These are phyloP conservation scores for Cutaneotrichosporon daszewskae DNA, from an alignment of 1,284 basidiomycete genomes.

Conservation along the genomic window DNA sequence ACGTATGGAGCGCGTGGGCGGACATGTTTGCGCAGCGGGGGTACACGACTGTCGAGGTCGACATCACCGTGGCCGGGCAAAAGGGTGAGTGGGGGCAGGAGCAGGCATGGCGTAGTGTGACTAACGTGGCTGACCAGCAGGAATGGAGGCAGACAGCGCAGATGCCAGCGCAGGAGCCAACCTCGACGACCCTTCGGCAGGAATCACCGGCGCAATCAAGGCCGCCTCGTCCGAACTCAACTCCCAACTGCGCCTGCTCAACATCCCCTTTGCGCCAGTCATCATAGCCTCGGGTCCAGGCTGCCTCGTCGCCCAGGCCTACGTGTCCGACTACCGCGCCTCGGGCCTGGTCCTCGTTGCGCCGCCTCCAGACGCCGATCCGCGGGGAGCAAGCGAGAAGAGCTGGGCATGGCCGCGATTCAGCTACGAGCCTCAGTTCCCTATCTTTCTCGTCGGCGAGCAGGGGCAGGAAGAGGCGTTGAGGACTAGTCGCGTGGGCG, in stretches of 20 bases:
- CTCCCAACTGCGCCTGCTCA: constrained; percentile 47
- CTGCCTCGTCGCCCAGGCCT: constrained; percentile 58
- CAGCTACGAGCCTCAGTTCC: constrained; percentile 60
- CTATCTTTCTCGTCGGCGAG: constrained; percentile 51
- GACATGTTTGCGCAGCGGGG: constrained; percentile 57
- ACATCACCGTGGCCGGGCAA: constrained; percentile 47
- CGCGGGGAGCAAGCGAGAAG: constrained; percentile 19
- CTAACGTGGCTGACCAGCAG: no score
- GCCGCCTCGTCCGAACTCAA: constrained; percentile 26
- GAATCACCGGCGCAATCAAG: not conserved
- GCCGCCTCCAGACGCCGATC: constrained; percentile 49
- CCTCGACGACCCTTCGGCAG: not conserved
- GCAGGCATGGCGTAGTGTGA: no score
- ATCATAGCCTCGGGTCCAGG: constrained; percentile 55
- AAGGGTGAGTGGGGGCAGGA: no score
- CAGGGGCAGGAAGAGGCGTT: constrained; percentile 4
- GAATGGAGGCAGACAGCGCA: no score
- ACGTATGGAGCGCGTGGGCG: constrained; percentile 41
- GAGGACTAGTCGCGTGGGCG: constrained; percentile 17
- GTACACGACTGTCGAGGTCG: constrained; percentile 57
- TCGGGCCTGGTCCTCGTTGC: constrained; percentile 58
- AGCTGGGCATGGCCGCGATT: constrained; percentile 52
- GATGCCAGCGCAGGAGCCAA: not conserved
- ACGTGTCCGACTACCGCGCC: constrained; percentile 61
- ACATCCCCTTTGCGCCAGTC: constrained; percentile 60